phyloP scores from a whole-genome alignment of 495 filamentous ascomycete genomes.

The Podospora tetraspora region DNA sequence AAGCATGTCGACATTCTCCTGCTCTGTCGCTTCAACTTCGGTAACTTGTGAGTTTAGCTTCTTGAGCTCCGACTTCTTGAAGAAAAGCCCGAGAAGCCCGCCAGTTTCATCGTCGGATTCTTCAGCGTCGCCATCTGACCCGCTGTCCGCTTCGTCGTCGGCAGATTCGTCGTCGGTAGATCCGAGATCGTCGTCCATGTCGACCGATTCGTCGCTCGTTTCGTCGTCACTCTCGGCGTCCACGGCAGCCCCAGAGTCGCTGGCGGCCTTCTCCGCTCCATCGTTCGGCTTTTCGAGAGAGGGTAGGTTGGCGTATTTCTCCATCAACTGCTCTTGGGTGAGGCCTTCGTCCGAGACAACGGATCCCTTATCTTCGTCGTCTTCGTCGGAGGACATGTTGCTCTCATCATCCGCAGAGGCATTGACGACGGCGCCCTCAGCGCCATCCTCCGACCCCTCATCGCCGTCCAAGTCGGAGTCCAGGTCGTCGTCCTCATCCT shows the following conservation, averaged over 20 bases:
- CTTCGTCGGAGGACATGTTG: slow-evolving; percentile 67
- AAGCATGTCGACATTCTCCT: slow-evolving; percentile 30
- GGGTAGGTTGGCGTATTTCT: slow-evolving; percentile 73
- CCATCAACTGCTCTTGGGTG: slow-evolving; percentile 69
- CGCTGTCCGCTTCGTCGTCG: slow-evolving; percentile 41
- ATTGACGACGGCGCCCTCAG: background rate
- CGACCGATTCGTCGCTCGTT: slow-evolving; percentile 71
- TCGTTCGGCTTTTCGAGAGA: slow-evolving; percentile 21
- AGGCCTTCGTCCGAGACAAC: slow-evolving; percentile 64
- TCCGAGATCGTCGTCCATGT: slow-evolving; percentile 83
- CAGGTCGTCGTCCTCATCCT: slow-evolving; percentile 43
- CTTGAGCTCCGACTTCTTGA: slow-evolving; percentile 44
- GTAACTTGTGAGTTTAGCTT: slow-evolving; percentile 28
- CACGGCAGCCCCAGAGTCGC: background rate
- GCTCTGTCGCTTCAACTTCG: slow-evolving; percentile 19
- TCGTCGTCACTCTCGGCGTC: slow-evolving; percentile 47
- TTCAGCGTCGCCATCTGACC: slow-evolving; percentile 44
- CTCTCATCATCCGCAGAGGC: slow-evolving; percentile 50
- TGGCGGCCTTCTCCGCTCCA: slow-evolving; percentile 10
- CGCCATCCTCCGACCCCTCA: slow-evolving; percentile 29
- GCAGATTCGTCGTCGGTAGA: slow-evolving; percentile 57
- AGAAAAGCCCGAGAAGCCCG: slow-evolving; percentile 64
- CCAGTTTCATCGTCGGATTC: slow-evolving; percentile 49
- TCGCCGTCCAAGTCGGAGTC: slow-evolving; percentile 49
- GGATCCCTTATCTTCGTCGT: slow-evolving; percentile 54